Evolutionary conservation across 1,139 yeast genomes (phyloP).

Genomic region (Diutina siamensis): DNA sequence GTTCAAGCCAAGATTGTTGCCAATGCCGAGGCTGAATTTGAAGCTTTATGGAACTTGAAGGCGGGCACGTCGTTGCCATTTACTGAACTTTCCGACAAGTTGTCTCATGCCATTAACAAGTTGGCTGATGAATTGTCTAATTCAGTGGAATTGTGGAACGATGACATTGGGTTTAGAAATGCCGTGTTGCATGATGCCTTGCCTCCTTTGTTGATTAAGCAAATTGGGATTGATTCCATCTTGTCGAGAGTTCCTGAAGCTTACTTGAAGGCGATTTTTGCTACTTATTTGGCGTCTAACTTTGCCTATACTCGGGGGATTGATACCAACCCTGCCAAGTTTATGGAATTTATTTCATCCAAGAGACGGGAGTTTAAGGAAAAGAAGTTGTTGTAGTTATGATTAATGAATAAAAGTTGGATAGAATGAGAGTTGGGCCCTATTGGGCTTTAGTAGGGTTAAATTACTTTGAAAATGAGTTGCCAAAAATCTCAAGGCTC

Average conservation of each 20-base stretch:
- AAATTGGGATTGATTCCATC: slow-evolving; percentile 67
- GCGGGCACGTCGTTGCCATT: slow-evolving; percentile 56
- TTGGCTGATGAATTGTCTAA: slow-evolving; percentile 80
- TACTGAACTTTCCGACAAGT: slow-evolving; percentile 72
- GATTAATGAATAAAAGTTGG: background rate
- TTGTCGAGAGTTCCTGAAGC: slow-evolving; percentile 75
- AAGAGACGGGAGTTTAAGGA: slow-evolving; percentile 24
- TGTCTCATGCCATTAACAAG: slow-evolving; percentile 79
- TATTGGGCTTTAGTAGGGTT: too few relatives aligned
- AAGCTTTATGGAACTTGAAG: slow-evolving; percentile 75
- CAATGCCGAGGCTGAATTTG: slow-evolving; percentile 80
- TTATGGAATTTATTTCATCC: slow-evolving; percentile 58
- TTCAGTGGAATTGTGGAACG: slow-evolving; percentile 77
- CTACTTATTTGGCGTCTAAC: slow-evolving; percentile 79
- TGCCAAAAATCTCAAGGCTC: too few relatives aligned
- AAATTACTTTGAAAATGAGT: too few relatives aligned
- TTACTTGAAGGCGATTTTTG: slow-evolving; percentile 81
- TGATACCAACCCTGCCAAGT: slow-evolving; percentile 72
- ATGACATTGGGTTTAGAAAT: slow-evolving; percentile 67
- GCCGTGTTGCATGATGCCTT: slow-evolving; percentile 67
- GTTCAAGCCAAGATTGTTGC: slow-evolving; percentile 66
- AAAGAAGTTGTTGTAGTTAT: background rate
- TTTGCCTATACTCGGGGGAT: slow-evolving; percentile 84
- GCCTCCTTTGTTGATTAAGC: slow-evolving; percentile 60
- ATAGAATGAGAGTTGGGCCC: too few relatives aligned